These are phyloP conservation scores for Phyllosticta citrichinensis DNA, from an alignment of 2,329 filamentous ascomycete species.

Conservation along the genomic window DNA sequence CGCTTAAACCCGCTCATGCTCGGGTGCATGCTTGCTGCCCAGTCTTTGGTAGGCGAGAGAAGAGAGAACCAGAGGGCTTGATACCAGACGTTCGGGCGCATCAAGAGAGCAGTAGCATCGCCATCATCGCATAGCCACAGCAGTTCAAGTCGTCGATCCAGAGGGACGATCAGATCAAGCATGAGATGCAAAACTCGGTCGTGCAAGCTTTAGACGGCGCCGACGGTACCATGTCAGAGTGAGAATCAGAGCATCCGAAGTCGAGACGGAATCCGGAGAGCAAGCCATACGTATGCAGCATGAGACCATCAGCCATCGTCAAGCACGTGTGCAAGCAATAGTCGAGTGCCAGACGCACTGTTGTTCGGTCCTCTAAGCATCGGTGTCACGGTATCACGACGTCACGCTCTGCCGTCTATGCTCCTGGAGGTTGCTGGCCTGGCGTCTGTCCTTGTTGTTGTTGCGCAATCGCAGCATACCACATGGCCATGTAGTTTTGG, in stretches of 20 bases:
- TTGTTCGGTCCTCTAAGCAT: slow-evolving; percentile 23
- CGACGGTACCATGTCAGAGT: neutral
- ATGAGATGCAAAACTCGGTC: slow-evolving; percentile 6
- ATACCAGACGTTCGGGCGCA: neutral
- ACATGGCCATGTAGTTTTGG: slow-evolving; percentile 67
- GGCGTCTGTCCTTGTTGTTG: slow-evolving; percentile 26
- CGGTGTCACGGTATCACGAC: slow-evolving; percentile 23
- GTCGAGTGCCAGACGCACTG: slow-evolving; percentile 17
- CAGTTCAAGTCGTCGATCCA: slow-evolving; percentile 8
- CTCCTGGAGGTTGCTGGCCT: slow-evolving; percentile 22
- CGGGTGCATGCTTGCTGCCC: neutral
- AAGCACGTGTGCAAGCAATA: slow-evolving; percentile 28
- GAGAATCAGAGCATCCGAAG: slow-evolving; percentile 9
- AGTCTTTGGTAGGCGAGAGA: neutral
- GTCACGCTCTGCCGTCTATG: slow-evolving; percentile 20
- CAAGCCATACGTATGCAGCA: slow-evolving; percentile 11
- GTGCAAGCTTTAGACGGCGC: neutral
- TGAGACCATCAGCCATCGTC: slow-evolving; percentile 18
- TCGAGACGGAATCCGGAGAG: slow-evolving; percentile 3
- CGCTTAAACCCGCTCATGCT: neutral
- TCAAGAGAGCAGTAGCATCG: slow-evolving; percentile 4
- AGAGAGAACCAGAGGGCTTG: neutral
- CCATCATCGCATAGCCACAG: slow-evolving; percentile 11
- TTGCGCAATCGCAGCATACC: slow-evolving; percentile 61
- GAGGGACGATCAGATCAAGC: slow-evolving; percentile 8